phyloP scores from a whole-genome alignment of 768 basidiomycete species.

The Panellus pusillus region DNA sequence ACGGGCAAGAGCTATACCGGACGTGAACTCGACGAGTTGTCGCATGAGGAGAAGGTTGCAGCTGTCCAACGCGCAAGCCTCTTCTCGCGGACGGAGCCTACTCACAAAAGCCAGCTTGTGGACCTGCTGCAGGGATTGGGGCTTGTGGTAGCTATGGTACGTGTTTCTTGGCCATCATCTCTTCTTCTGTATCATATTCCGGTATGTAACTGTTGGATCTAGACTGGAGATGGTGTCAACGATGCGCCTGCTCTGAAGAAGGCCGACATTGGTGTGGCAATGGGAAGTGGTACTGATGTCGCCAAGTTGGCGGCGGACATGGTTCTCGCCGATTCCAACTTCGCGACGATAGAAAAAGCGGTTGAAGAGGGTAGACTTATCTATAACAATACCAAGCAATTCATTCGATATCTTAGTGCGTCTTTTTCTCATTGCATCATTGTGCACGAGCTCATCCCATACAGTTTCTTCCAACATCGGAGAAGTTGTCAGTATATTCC shows the following conservation, averaged over 20 bases:
- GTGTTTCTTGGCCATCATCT: conserved; percentile 12
- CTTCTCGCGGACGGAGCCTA: conserved; percentile 93
- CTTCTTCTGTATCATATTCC: no score
- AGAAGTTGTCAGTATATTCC: conserved; percentile 96
- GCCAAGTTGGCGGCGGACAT: conserved; percentile 98
- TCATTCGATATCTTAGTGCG: conserved; percentile 96
- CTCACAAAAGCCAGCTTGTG: conserved; percentile 92
- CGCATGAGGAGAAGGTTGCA: conserved; percentile 74
- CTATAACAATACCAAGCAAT: conserved; percentile 99
- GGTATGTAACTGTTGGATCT: conserved; percentile 4
- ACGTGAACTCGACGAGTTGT: conserved; percentile 82
- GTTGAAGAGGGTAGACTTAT: conserved; percentile 98
- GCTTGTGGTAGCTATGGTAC: conserved; percentile 92
- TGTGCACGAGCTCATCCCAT: conserved; percentile 5
- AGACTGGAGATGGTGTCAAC: conserved; percentile 98
- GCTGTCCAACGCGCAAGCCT: conserved; percentile 88
- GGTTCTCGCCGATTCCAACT: conserved; percentile 97
- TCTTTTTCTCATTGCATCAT: conserved; percentile 21
- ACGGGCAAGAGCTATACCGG: conserved; percentile 97
- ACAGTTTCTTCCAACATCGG: conserved; percentile 94
- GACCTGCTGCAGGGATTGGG: conserved; percentile 91
- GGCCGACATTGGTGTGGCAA: conserved; percentile 96
- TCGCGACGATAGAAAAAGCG: conserved; percentile 93
- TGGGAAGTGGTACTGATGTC: conserved; percentile 98
- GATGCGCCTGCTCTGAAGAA: conserved; percentile 96